Evolutionary conservation across 352 stramenopile genomes (phyloP).

Genomic region (Pythium brassicae): DNA sequence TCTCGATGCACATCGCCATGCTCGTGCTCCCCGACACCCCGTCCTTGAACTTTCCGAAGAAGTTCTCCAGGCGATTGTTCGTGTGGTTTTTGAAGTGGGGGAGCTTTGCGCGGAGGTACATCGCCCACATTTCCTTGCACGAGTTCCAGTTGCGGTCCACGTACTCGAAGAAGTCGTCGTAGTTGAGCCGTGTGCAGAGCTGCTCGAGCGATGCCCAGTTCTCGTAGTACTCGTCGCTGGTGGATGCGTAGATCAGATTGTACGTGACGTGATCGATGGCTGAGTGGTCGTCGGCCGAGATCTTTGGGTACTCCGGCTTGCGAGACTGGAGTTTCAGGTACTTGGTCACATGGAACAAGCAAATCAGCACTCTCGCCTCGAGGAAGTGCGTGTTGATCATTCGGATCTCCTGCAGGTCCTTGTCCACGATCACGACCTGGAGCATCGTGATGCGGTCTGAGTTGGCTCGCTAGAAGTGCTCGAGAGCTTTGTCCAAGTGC

Average conservation of each 20-base stretch:
- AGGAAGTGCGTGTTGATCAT: not conserved
- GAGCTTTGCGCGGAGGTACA: not conserved
- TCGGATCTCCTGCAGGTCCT: slow-evolving; percentile 1
- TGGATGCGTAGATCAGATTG: slow-evolving; percentile 8
- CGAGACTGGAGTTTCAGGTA: not conserved
- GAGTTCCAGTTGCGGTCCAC: not conserved
- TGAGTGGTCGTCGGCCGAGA: too few relatives aligned
- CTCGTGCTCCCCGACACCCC: not conserved
- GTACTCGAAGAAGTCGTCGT: not conserved
- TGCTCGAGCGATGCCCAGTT: not conserved
- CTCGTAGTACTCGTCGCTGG: slow-evolving; percentile 5
- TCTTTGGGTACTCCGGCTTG: too few relatives aligned
- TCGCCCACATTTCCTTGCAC: not conserved
- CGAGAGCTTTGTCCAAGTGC: slow-evolving; percentile 3
- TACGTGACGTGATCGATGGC: too few relatives aligned
- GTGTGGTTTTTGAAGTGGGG: not conserved
- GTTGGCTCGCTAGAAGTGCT: slow-evolving; percentile 1
- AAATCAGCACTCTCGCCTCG: not conserved
- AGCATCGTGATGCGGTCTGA: not conserved
- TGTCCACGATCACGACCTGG: not conserved
- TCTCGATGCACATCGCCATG: not conserved
- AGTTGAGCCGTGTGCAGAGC: not conserved
- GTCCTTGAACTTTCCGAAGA: not conserved
- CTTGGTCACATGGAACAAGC: not conserved
- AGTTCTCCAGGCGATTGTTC: not conserved